These are phyloP conservation scores for Aspergillus pseudotamarii DNA, from an alignment of 2,329 filamentous ascomycete genomes.

Conservation along the genomic window DNA sequence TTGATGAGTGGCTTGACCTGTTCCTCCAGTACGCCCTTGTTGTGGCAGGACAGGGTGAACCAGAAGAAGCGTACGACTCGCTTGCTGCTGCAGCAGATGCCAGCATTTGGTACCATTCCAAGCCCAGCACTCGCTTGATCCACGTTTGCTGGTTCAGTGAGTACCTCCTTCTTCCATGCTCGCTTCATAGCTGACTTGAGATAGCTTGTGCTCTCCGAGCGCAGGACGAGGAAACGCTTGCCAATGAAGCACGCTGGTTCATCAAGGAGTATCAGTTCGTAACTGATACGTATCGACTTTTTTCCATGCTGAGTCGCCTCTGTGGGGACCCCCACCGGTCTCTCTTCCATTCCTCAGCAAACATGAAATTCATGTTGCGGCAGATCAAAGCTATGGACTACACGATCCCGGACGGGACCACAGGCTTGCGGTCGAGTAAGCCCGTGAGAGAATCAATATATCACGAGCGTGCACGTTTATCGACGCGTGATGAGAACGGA, in stretches of 20 bases:
- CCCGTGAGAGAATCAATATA: slow-evolving; percentile 46
- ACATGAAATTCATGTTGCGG: slow-evolving; percentile 87
- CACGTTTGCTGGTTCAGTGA: slow-evolving; percentile 75
- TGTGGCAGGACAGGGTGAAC: slow-evolving; percentile 68
- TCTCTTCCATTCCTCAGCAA: slow-evolving; percentile 75
- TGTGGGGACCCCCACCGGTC: slow-evolving; percentile 65
- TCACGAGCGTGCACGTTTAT: slow-evolving; percentile 46
- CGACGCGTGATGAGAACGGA: slow-evolving; percentile 40
- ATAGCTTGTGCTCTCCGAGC: slow-evolving; percentile 78
- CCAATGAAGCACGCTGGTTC: slow-evolving; percentile 76
- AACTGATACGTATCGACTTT: slow-evolving; percentile 82
- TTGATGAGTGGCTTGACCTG: slow-evolving; percentile 83
- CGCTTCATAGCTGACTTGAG: slow-evolving; percentile 10
- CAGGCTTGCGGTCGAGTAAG: slow-evolving; percentile 29
- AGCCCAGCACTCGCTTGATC: slow-evolving; percentile 69
- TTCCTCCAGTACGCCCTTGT: slow-evolving; percentile 86
- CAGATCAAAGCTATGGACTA: slow-evolving; percentile 90
- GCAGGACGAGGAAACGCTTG: slow-evolving; percentile 75
- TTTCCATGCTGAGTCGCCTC: slow-evolving; percentile 74
- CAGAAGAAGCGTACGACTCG: slow-evolving; percentile 75
- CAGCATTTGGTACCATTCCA: slow-evolving; percentile 76
- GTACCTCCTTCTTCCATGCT: slow-evolving; percentile 24
- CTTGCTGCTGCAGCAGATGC: slow-evolving; percentile 78
- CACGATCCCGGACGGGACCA: slow-evolving; percentile 57
- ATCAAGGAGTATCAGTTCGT: slow-evolving; percentile 80